Percentiles rank a stretch among this genome's conserved stretches.
Evolutionary conservation across 2,329 filamentous ascomycete species (phyloP).

Genomic region (Colletotrichum costaricense): DNA sequence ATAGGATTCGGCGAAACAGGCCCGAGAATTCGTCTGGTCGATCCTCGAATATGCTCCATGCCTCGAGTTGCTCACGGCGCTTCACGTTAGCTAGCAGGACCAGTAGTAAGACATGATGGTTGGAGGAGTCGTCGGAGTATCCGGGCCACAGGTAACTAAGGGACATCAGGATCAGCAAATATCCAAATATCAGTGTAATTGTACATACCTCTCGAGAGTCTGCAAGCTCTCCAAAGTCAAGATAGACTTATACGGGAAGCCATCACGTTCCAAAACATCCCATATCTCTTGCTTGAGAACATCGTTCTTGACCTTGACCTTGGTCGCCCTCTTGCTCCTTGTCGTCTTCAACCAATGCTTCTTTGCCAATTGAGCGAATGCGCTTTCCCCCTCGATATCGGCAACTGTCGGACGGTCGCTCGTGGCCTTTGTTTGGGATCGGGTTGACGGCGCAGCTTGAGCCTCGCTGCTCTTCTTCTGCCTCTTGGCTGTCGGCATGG

Average conservation of each 20-base stretch:
- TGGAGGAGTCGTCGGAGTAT: slow-evolving; percentile 88
- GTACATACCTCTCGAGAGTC: slow-evolving; percentile 79
- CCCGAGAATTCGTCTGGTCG: slow-evolving; percentile 85
- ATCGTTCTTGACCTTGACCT: slow-evolving; percentile 82
- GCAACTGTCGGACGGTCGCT: slow-evolving; percentile 71
- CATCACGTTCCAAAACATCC: slow-evolving; percentile 85
- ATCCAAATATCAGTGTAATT: neutral
- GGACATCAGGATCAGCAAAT: slow-evolving; percentile 39
- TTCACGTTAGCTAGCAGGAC: slow-evolving; percentile 90
- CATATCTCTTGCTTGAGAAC: slow-evolving; percentile 89
- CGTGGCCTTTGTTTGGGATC: slow-evolving; percentile 53
- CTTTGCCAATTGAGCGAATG: slow-evolving; percentile 82
- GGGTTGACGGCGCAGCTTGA: slow-evolving; percentile 43
- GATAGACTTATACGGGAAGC: slow-evolving; percentile 81
- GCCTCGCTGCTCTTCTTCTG: slow-evolving; percentile 64
- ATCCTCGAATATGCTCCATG: slow-evolving; percentile 88
- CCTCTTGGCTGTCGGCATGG: slow-evolving; percentile 71
- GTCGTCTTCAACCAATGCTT: slow-evolving; percentile 83
- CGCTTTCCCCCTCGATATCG: slow-evolving; percentile 76
- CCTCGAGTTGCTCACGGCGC: slow-evolving; percentile 84
- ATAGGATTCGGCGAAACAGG: slow-evolving; percentile 89
- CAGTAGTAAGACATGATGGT: slow-evolving; percentile 90
- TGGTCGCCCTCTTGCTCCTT: slow-evolving; percentile 63
- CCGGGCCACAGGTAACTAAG: slow-evolving; percentile 91
- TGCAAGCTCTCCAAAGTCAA: slow-evolving; percentile 90